Evolutionary conservation across 1,284 basidiomycete genomes (phyloP).

Genomic region (Anthracocystis panici-leucophaei): DNA sequence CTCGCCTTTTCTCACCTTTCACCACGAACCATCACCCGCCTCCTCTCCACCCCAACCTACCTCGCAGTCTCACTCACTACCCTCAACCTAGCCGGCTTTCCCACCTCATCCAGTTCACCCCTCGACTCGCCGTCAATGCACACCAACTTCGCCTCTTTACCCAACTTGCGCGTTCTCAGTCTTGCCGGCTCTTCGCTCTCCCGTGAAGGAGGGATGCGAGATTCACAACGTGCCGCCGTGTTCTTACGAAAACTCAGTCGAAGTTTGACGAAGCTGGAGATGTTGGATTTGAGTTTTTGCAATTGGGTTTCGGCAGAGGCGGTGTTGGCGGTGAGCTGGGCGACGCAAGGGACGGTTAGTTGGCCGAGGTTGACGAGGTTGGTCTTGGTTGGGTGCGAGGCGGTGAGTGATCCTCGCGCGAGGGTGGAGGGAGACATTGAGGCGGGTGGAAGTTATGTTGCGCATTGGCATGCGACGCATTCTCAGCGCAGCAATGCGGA

Average conservation of each 20-base stretch:
- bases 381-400: constrained; percentile 21
- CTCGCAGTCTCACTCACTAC: constrained; percentile 21
- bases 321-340: constrained; percentile 33
- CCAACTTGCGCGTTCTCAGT: constrained; percentile 38
- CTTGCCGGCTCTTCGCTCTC: constrained; percentile 29
- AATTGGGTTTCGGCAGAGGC: constrained; percentile 37
- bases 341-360: neutral
- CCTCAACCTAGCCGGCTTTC: constrained; percentile 42
- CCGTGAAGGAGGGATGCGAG: neutral
- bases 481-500: constrained; percentile 2
- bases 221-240: constrained; percentile 15
- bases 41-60: constrained; percentile 1
- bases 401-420: constrained; percentile 12
- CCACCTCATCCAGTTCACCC: neutral
- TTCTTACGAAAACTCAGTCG: constrained; percentile 43
- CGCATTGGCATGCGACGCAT: constrained; percentile 28
- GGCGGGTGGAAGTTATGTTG: constrained; percentile 14
- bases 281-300: constrained; percentile 45
- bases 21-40: constrained; percentile 11
- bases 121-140: constrained; percentile 19
- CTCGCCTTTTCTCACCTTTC: constrained; percentile 38
- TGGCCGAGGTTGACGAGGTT: constrained; percentile 31
- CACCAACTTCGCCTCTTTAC: constrained; percentile 18
- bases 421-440: too few species aligned
- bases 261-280: constrained; percentile 20